Conservation (phyloP, 1,139 yeast species). For the Yamadazyma blattariae region DNA sequence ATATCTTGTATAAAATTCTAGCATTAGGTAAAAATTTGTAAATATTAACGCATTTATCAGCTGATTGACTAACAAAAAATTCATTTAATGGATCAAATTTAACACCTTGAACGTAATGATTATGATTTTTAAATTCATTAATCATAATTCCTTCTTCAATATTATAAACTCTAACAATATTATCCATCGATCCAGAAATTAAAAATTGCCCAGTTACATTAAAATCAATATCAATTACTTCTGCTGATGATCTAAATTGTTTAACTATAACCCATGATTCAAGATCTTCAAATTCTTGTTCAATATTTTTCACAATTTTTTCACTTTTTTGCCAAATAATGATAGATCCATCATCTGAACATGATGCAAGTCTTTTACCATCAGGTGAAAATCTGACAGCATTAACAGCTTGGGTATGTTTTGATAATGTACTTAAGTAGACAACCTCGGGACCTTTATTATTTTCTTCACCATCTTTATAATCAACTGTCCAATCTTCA, state of each 20-base stretch:
- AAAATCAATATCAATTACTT: conserved; percentile 90
- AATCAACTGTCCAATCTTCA: conserved; percentile 5
- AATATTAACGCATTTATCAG: conserved; percentile 78
- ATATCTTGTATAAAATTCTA: conserved; percentile 8
- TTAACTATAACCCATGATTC: conserved; percentile 71
- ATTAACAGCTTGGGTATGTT: conserved; percentile 94
- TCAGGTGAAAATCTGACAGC: conserved; percentile 75
- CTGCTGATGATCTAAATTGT: conserved; percentile 64
- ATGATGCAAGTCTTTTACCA: conserved; percentile 71
- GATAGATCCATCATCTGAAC: conserved; percentile 92
- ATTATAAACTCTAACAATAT: conserved; percentile 66
- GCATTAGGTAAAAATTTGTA: conserved; percentile 26
- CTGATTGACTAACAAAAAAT: conserved; percentile 81
- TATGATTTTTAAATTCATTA: conserved; percentile 66
- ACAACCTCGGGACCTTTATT: conserved; percentile 29
- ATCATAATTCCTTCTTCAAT: conserved; percentile 58
- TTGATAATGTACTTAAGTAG: conserved; percentile 72
- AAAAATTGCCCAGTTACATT: conserved; percentile 75
- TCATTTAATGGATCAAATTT: conserved; percentile 88
- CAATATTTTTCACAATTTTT: conserved; percentile 53
- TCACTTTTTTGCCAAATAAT: conserved; percentile 73
- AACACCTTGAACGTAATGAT: conserved; percentile 92
- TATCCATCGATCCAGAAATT: conserved; percentile 92
- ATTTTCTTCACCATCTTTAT: conserved; percentile 5
- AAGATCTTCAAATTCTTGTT: conserved; percentile 48